Percentiles rank a stretch among this genome's conserved stretches.
phyloP scores from a whole-genome alignment of 2,329 filamentous ascomycete species.

The Diaporthe sp. region DNA sequence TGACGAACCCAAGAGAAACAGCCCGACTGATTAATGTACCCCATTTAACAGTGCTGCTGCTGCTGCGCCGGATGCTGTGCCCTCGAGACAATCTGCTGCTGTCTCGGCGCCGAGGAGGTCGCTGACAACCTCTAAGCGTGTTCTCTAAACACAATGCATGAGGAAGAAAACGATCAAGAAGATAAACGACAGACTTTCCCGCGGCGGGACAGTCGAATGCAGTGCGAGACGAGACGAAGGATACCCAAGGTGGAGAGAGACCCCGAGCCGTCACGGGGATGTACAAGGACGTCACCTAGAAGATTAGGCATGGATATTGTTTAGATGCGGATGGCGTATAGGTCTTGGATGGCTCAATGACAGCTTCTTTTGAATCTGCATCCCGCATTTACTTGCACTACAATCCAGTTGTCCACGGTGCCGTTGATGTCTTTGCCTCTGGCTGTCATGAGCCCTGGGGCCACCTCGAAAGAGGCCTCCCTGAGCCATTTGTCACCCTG shows the following conservation, averaged over 20 bases:
- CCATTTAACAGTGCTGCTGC: constrained; percentile 30
- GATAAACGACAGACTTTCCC: neutral
- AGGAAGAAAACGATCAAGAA: neutral
- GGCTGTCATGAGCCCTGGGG: neutral
- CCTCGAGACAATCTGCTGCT: constrained; percentile 45
- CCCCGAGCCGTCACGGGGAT: neutral
- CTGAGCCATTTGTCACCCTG: neutral
- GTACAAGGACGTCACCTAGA: neutral
- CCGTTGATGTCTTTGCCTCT: neutral
- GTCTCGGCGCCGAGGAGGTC: constrained; percentile 43
- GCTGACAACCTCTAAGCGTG: constrained; percentile 45
- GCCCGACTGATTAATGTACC: neutral
- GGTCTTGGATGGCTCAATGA: constrained; percentile 1
- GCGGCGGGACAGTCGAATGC: neutral
- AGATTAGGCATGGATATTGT: constrained; percentile 39
- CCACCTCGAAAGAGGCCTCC: neutral
- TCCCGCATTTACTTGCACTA: neutral
- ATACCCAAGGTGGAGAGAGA: constrained; percentile 12
- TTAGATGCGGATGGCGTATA: constrained; percentile 10
- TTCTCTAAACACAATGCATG: neutral
- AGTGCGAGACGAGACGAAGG: constrained; percentile 19
- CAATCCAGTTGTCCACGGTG: neutral
- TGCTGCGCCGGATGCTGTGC: constrained; percentile 26
- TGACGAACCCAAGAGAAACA: neutral
- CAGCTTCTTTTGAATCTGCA: neutral